Evolutionary conservation across 352 stramenopile genomes (phyloP), one percentile per base, ranked within the genome.

Genomic region (Globisporangium cylindrosporum): DNA sequence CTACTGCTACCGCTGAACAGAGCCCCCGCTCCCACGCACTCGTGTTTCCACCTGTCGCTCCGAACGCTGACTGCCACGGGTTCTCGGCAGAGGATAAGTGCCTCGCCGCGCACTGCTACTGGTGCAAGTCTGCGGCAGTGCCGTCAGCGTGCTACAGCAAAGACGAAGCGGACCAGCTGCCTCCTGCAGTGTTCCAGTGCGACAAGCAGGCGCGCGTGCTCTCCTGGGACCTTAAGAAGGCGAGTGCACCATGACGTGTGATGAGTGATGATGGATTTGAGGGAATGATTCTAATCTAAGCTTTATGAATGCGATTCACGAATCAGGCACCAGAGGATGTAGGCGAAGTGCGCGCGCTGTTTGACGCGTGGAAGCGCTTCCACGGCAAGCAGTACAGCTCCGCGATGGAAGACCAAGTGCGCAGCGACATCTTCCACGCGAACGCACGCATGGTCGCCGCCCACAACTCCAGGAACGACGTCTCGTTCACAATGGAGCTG

Each of bases 81-180:
- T 72, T 82, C 67, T 76, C 74, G 56, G 66, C 69, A 32, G 74
- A 90, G 61, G 76, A 86, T 27, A 59, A 58, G 68, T 94, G 86
- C 38, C 29, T 91, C 12, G 34, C 72, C 34, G 78, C 70, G 51
- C 77, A 90, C 63, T 94, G 86, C 73, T 78, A 75, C 49, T 94
- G 86, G 86, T 94, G 86, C 73, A 69, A 82, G 68, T 92, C 80
- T 41, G 84, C 81, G 12, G 87, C 87, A n/a, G 87, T 94, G 51
- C 82, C 80, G n/a, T 93, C 87, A 34, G 82, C 81, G 43, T 94
- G 87, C 71, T 93, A 93, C 79, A 89, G 76, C 25, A 57, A 76
- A 20, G 75, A 89, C 18, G 87, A 94, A 66, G 84, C 87, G 25
- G 70, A 73, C 2, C 73, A 86, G 63, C 74, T 94, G 0, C 86